Conservation (phyloP, 2,329 filamentous ascomycete genomes). For the Ceratocystis papillata region DNA sequence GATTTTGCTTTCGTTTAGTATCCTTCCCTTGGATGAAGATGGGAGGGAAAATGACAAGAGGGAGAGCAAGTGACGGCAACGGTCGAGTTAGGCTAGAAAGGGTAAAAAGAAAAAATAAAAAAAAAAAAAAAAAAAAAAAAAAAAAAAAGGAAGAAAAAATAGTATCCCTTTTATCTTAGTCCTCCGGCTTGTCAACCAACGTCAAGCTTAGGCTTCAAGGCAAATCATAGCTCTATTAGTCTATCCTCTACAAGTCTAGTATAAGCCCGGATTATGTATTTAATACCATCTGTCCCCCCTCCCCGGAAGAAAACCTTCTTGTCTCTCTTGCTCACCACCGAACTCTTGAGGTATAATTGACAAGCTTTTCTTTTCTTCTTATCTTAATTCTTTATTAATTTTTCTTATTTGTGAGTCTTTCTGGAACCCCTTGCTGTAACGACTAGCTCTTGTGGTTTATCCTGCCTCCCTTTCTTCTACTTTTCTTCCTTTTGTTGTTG, state of each 20-base stretch:
- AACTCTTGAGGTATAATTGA: slow-evolving; percentile 12
- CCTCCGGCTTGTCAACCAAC: not conserved
- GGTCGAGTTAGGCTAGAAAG: not conserved
- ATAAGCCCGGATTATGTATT: slow-evolving; percentile 8
- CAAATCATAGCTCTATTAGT: not conserved
- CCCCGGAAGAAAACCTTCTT: not conserved
- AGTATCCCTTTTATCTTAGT: not conserved
- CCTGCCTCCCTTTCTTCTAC: not conserved
- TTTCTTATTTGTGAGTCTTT: slow-evolving; percentile 7
- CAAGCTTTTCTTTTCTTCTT: slow-evolving; percentile 14
- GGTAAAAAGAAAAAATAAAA: not conserved
- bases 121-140: not conserved
- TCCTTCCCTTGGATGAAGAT: not conserved
- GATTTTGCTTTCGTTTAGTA: not conserved
- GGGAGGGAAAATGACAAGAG: not conserved
- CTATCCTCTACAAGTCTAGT: not conserved
- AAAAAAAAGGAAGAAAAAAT: not conserved
- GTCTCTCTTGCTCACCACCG: slow-evolving; percentile 1
- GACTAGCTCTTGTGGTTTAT: not conserved
- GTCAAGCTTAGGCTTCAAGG: slow-evolving; percentile 4
- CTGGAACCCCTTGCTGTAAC: not conserved
- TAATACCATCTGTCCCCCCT: slow-evolving; percentile 12
- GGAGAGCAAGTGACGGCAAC: not conserved
- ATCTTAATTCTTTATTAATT: slow-evolving; percentile 17
- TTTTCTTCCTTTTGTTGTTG: not conserved